Evolutionary conservation across 2,329 filamentous ascomycete genomes (phyloP), one percentile per base, ranked within the genome.

Genomic region (Botrytis hyacinthi): DNA sequence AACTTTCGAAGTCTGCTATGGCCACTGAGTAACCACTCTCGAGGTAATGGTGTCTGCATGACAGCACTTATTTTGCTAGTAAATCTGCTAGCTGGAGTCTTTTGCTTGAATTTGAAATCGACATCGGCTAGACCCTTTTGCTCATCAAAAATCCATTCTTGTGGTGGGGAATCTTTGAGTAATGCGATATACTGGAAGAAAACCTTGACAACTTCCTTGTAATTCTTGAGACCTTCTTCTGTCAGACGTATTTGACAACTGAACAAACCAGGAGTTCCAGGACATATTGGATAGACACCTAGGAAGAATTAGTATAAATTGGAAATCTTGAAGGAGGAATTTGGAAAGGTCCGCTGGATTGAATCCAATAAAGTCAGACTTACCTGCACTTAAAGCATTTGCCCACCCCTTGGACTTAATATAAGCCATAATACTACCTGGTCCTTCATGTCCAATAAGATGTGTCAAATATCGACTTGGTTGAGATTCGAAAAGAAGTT

Each of bases 91-190:
- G 95, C 94, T 1, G 93, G 93, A 3, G 91, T 93, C 85, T 98
- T 98, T 81, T 98, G 93, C 83, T 91, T 93, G 83, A 97, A 99
- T 77, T 92, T 93, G 86, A 99, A 99, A 78, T 97, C 93, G 20
- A 98, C 93, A 77, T 98, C 95, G 62, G 93, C 91, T 84, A 98
- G 90, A 51, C 91, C 91, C 82, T 94, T 95, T 82, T 96, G 92
- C 83, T 99, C 96, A 46, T 97, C 89, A 74, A 96, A 95, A 73
- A 98, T 94, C 96, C 96, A 98, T 81, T 97, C 87, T 77, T 97
- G 92, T 0, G 95, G 95, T 8, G 92, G 88, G 3, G 87, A 87
- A 78, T 97, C 93, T 76, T 90, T 90, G 73, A 99, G 88, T 81
- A 99, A 88, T 18, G 94, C 90, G 76, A 98, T 90, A 79, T 99